phyloP scores from a whole-genome alignment of 1,139 yeast genomes.

The Taphrina communis region DNA sequence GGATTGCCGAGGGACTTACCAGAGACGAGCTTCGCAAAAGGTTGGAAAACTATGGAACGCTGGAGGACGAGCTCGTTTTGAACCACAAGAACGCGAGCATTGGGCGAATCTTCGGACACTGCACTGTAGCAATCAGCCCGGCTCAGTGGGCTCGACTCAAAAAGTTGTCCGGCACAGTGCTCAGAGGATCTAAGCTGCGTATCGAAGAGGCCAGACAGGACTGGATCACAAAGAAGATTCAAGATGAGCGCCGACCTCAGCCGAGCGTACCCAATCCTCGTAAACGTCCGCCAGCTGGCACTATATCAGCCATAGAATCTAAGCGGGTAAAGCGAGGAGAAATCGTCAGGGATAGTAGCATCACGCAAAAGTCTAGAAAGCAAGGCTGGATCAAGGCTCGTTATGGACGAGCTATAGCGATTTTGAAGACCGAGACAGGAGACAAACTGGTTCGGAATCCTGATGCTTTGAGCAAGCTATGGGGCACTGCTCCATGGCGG shows the following conservation, averaged over 20 bases:
- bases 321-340: slow-evolving; percentile 24
- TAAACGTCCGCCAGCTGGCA: slow-evolving; percentile 19
- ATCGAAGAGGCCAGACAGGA: slow-evolving; percentile 35
- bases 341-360: slow-evolving; percentile 21
- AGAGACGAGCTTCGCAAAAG: slow-evolving; percentile 15
- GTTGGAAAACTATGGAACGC: slow-evolving; percentile 22
- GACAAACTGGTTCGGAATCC: slow-evolving; percentile 17
- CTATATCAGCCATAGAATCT: slow-evolving; percentile 18
- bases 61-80: slow-evolving; percentile 6
- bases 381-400: slow-evolving; percentile 39
- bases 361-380: slow-evolving; percentile 29
- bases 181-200: slow-evolving; percentile 32
- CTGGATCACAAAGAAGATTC: slow-evolving; percentile 3
- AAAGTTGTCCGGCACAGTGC: slow-evolving; percentile 33
- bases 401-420: slow-evolving; percentile 30
- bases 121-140: slow-evolving; percentile 5
- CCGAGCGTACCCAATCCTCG: slow-evolving; percentile 25
- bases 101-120: slow-evolving; percentile 21
- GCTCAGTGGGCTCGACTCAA: slow-evolving; percentile 21
- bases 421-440: slow-evolving; percentile 18
- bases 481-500: slow-evolving; percentile 26
- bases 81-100: neutral
- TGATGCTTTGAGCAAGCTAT: slow-evolving; percentile 23
- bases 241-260: slow-evolving; percentile 18
- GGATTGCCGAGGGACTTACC: slow-evolving; percentile 23